Conservation (phyloP, 495 filamentous ascomycete species). For the Friedmanniomyces endolithicus region DNA sequence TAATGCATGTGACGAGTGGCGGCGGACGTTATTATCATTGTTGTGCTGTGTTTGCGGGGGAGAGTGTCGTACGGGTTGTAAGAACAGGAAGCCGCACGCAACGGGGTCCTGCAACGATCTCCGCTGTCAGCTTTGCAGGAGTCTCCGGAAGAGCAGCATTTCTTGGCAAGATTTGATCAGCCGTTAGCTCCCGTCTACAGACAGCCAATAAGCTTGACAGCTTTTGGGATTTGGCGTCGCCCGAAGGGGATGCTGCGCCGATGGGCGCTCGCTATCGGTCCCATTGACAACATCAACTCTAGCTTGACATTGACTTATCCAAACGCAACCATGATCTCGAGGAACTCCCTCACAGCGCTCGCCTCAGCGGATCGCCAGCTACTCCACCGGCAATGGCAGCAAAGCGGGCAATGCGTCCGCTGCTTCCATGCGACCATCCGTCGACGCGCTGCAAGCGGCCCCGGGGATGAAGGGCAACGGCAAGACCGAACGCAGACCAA, state of each 20-base stretch:
- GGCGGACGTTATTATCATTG: too few relatives aligned
- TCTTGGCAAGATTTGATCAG: too few relatives aligned
- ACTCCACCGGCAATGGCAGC: slow-evolving; percentile 13
- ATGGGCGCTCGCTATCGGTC: too few relatives aligned
- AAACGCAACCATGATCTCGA: slow-evolving; percentile 5
- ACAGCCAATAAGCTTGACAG: too few relatives aligned
- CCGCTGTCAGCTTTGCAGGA: too few relatives aligned
- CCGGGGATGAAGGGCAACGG: background rate
- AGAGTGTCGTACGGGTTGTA: too few relatives aligned
- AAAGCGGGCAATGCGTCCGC: slow-evolving; percentile 10
- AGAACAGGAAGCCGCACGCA: too few relatives aligned
- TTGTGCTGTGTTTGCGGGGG: too few relatives aligned
- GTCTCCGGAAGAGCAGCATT: too few relatives aligned
- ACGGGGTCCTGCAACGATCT: too few relatives aligned
- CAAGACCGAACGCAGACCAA: background rate
- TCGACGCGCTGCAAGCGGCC: background rate
- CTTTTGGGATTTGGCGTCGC: background rate
- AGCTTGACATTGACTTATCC: background rate
- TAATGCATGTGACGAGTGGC: too few relatives aligned
- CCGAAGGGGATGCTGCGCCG: background rate
- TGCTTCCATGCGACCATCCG: slow-evolving; percentile 15
- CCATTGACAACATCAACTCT: background rate
- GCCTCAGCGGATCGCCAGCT: slow-evolving; percentile 5
- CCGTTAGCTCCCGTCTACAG: too few relatives aligned
- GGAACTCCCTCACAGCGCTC: background rate